Base-by-base conservation (phyloP, 768 basidiomycete genomes). In the Lactarius vividus region DNA sequence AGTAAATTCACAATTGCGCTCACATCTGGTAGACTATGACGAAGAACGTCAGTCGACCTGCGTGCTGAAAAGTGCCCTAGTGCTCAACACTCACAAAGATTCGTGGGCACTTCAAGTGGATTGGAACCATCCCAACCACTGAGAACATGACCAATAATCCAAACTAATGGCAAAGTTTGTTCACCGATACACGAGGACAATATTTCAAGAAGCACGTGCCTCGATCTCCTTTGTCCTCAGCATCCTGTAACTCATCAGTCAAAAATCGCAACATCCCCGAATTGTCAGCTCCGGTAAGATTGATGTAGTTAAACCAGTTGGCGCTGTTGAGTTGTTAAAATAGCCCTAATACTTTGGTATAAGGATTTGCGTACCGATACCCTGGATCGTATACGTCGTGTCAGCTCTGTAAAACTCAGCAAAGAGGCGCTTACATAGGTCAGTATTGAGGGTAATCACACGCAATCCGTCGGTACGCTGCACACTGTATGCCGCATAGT, bases 221-320 rank as follows among this genome's bases (percentile, higher is more conserved):
- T 71, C 87, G 79, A 61, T 91, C 89, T 9, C 89, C 86, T 26
- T 81, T 80, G 72, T 92, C 90, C 75, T 92, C 91, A 9, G 90
- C 89, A 60, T 80, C 86, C 74, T 92, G 90, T 16, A 92, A 77
- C 73, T 92, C 88, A 65, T 90, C 86, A 7, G 90, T 91, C 68
- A 92, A 71, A 76, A 90, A 91, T 42, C 88, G 81, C 70, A 92
- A 77, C 85, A 91, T 88, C 26, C 90, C 89, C 53, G 88, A 91
- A 46, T 79, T 79, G 74, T 92, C 91, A 13, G 86, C 83, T 29
- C 83, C 73, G 28, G 85, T 85, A 72, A 89, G 80, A 70, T 92
- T 89, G 76, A 92, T 86, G 71, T 88, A 92, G 73, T 88, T 88
- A 77, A 91, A 89, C 69, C 83, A 85, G 73, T 92, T 92, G 15